Evolutionary conservation across 371 early-diverging fungal genomes (phyloP).

Genomic region (Coemansia sp.): DNA sequence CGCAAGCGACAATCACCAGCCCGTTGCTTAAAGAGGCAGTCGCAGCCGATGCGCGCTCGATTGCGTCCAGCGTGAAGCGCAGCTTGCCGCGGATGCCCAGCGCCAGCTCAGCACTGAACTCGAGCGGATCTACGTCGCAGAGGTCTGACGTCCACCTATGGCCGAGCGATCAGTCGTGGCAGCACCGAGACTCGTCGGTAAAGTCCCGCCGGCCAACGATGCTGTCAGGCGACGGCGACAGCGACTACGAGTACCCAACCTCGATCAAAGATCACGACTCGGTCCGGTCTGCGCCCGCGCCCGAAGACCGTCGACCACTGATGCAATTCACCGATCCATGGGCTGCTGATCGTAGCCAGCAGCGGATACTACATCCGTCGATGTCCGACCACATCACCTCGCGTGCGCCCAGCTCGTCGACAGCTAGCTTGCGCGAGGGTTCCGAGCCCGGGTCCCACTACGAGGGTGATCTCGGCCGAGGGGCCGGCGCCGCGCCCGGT

Average conservation of each 20-base stretch:
- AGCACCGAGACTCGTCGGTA: conserved; percentile 38
- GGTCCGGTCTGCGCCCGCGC: conserved; percentile 26
- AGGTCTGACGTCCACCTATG: conserved; percentile 24
- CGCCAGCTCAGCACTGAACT: conserved; percentile 23
- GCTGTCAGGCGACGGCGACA: conserved; percentile 26
- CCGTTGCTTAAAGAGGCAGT: conserved; percentile 38
- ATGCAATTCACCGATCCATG: conserved; percentile 48
- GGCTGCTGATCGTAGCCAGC: conserved; percentile 42
- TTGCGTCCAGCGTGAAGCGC: conserved; percentile 39
- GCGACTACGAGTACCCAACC: conserved; percentile 28
- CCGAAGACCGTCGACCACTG: conserved; percentile 24
- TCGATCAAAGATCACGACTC: conserved; percentile 30
- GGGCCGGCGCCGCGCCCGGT: conserved; percentile 6
- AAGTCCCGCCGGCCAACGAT: conserved; percentile 38
- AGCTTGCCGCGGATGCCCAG: conserved; percentile 36
- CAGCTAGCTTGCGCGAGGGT: conserved; percentile 9
- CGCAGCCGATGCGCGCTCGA: conserved; percentile 33
- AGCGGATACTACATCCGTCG: conserved; percentile 8
- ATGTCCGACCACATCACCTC: conserved; percentile 1
- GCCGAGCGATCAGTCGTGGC: conserved; percentile 31
- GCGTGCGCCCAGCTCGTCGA: conserved; percentile 4
- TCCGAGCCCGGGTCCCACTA: conserved; percentile 4
- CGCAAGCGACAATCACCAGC: conserved; percentile 31
- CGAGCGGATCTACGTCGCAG: conserved; percentile 13
- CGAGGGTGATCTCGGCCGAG: not conserved